Evolutionary conservation across 805 yeast genomes (phyloP).

Genomic region (Candida arabinofermentans): DNA sequence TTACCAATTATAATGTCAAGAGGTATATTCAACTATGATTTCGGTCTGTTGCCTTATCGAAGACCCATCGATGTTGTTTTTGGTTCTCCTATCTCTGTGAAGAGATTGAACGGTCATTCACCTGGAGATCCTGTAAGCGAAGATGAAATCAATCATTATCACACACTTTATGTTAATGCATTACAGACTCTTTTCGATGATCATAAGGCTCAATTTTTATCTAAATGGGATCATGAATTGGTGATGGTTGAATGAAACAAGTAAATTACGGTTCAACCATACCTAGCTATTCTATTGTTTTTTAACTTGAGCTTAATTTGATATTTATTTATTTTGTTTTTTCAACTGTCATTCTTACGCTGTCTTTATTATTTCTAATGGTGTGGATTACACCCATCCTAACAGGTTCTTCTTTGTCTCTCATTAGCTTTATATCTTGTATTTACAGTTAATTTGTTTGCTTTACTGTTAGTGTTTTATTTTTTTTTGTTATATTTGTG

Average conservation of each 20-base stretch:
- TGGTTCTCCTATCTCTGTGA: conserved; percentile 55
- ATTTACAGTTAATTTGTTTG: no score
- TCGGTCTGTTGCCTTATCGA: conserved; percentile 85
- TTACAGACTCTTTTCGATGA: conserved; percentile 60
- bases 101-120: conserved; percentile 19
- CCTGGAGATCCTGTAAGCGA: conserved; percentile 30
- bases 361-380: no score
- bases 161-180: conserved; percentile 62
- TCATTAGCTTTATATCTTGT: no score
- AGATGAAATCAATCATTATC: conserved; percentile 64
- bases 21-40: conserved; percentile 88
- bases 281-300: no score
- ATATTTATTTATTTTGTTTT: no score
- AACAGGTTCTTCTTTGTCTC: no score
- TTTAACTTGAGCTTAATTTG: no score
- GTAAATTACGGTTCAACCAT: no score
- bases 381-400: no score
- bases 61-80: conserved; percentile 72
- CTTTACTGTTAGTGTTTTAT: no score
- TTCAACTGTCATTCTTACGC: no score
- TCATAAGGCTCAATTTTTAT: conserved; percentile 50
- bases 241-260: conserved; percentile 41
- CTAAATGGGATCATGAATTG: conserved; percentile 46
- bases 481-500: no score
- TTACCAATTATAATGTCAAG: conserved; percentile 89